Percentiles rank a stretch among this genome's conserved stretches.
Evolutionary conservation across 495 filamentous ascomycete genomes (phyloP).

Genomic region (Neurospora sublineolata): DNA sequence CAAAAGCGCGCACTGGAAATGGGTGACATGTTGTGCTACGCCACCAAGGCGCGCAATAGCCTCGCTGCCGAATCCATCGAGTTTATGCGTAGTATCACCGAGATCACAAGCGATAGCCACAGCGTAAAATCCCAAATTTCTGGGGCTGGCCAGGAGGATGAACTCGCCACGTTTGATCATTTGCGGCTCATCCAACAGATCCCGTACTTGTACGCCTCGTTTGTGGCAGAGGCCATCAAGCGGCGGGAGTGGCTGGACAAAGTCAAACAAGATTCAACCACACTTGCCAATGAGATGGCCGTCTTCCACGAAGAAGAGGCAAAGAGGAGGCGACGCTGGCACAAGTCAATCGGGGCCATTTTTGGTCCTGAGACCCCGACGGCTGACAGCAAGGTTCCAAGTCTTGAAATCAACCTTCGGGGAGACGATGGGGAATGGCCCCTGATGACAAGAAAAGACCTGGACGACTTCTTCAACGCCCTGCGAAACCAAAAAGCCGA

Average conservation of each 20-base stretch:
- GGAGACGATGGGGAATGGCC: constrained; percentile 77
- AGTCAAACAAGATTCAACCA: constrained; percentile 70
- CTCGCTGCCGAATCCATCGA: constrained; percentile 47
- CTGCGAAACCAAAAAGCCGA: constrained; percentile 44
- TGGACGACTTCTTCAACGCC: constrained; percentile 52
- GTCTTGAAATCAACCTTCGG: constrained; percentile 75
- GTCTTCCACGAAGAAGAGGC: constrained; percentile 82
- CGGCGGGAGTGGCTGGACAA: constrained; percentile 87
- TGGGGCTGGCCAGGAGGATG: constrained; percentile 57
- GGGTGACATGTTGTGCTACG: constrained; percentile 56
- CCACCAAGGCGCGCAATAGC: constrained; percentile 48
- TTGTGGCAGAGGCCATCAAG: constrained; percentile 72
- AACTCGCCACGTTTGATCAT: constrained; percentile 60
- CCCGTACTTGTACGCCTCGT: constrained; percentile 78
- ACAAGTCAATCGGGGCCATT: constrained; percentile 60
- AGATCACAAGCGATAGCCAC: constrained; percentile 60
- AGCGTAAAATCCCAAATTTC: constrained; percentile 59
- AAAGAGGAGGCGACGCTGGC: constrained; percentile 79
- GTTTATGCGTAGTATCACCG: constrained; percentile 70
- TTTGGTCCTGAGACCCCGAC: constrained; percentile 27
- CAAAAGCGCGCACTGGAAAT: constrained; percentile 61
- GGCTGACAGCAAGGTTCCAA: constrained; percentile 44
- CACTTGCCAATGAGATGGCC: constrained; percentile 82
- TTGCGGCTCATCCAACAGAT: constrained; percentile 65
- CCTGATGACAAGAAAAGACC: constrained; percentile 45